Base-by-base conservation (phyloP, 2,329 filamentous ascomycete genomes). In the Teratosphaeria gauchensis region DNA sequence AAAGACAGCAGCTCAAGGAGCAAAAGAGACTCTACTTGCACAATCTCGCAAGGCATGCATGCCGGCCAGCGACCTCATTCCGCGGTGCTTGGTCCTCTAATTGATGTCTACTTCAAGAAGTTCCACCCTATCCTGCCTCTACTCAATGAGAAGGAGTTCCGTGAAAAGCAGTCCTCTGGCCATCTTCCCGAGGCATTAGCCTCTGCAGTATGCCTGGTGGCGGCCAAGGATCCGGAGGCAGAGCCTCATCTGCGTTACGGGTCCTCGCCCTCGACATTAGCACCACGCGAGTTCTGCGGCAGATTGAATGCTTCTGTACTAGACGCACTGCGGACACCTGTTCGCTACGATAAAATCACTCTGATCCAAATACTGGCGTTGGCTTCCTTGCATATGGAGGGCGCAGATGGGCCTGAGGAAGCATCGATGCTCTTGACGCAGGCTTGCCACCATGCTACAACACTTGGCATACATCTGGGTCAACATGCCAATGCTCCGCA, bases 391-490 rank as follows among this genome's bases (percentile, higher is more conserved):
- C 76, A 80, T 61, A 73, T 71, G 55, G 77, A 80, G 67, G 77
- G 77, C 4, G 71, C 74, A 12, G 77, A 78, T 58, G 77, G 76
- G 19, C 74, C 74, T 2, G 76, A 78, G 60, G 75, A 77, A 57
- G 73, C 76, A 3, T 77, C 76, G 0, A 74, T 78, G 72, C 73
- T 76, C 56, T 68, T 79, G 4, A 73, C 74, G 0, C 75, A 78
- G 66, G 77, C 78, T 7, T 77, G 80, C 56, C 77, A 80, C 53
- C 76, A 79, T 61, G 76, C 75, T 3, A 77, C 79, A 59, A 78
- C 77, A 1, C 73, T 79, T 30, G 77, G 77, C 7, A 70, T 79
- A 19, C 77, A 79, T 53, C 75, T 79, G 24, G 71, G 68, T 5
- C 68, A 70, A 58, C 68, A 66, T 32, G 62, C 52, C 53, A 65